Evolutionary conservation across 2,329 filamentous ascomycete genomes (phyloP).

Genomic region (Epichloe gansuensis): DNA sequence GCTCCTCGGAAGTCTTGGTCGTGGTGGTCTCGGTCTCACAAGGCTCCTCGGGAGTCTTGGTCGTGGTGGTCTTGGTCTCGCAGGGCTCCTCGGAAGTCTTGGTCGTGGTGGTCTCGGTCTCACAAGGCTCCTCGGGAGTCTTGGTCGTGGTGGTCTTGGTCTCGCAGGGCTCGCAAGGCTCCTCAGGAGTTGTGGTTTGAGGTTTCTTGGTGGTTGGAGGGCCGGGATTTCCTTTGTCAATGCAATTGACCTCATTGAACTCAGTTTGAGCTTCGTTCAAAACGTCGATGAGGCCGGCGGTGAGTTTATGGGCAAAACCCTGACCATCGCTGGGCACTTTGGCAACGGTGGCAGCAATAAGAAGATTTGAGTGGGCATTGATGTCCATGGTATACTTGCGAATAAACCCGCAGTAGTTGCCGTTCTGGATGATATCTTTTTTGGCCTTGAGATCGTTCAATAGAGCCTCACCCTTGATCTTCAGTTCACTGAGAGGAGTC

Average conservation of each 20-base stretch:
- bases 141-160: background rate
- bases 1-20: background rate
- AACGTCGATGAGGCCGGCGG: background rate
- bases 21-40: background rate
- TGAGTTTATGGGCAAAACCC: background rate
- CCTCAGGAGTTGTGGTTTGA: background rate
- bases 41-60: background rate
- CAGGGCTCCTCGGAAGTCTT: background rate
- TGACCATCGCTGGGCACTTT: background rate
- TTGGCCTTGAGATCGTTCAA: conserved; percentile 1
- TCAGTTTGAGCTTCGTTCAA: background rate
- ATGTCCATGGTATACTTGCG: conserved; percentile 1
- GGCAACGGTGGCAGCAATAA: background rate
- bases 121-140: background rate
- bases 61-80: background rate
- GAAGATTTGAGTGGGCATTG: background rate
- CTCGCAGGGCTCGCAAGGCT: background rate
- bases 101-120: background rate
- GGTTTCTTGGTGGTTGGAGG: background rate
- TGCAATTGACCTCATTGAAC: conserved; percentile 3
- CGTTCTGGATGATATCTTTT: conserved; percentile 1
- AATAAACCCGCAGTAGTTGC: background rate
- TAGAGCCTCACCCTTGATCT: background rate
- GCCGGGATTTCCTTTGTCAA: background rate
- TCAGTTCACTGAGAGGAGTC: background rate